Conservation (phyloP, 371 early-diverging fungal species). For the Mortierella sp. region DNA sequence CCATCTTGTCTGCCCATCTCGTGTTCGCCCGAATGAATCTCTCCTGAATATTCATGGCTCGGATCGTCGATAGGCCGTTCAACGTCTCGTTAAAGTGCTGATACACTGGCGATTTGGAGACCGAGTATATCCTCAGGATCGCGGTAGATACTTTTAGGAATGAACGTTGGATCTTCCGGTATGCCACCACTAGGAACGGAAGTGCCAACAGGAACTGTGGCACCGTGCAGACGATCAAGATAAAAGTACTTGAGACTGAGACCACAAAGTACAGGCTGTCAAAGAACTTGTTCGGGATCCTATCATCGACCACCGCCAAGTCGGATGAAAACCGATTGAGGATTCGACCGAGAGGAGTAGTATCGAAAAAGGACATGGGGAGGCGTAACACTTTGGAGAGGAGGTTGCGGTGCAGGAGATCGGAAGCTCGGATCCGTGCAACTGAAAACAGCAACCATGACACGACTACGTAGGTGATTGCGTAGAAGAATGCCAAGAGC, state of each 20-base stretch:
- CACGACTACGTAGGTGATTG: slow-evolving; percentile 26
- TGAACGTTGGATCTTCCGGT: slow-evolving; percentile 33
- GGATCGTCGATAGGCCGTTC: slow-evolving; percentile 82
- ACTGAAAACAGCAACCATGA: slow-evolving; percentile 53
- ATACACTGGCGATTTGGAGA: slow-evolving; percentile 84
- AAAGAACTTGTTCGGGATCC: slow-evolving; percentile 71
- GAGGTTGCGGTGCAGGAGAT: slow-evolving; percentile 55
- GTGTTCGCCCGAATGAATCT: slow-evolving; percentile 84
- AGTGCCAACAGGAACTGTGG: slow-evolving; percentile 69
- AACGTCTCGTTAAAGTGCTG: slow-evolving; percentile 85
- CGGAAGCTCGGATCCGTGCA: slow-evolving; percentile 57
- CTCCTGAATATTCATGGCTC: slow-evolving; percentile 78
- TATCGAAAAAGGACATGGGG: slow-evolving; percentile 81
- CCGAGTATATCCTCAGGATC: slow-evolving; percentile 79
- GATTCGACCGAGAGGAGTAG: slow-evolving; percentile 84
- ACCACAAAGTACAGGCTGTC: slow-evolving; percentile 62
- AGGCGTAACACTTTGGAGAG: slow-evolving; percentile 64
- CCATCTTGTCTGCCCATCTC: slow-evolving; percentile 80
- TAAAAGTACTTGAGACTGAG: slow-evolving; percentile 65
- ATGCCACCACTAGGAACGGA: slow-evolving; percentile 66
- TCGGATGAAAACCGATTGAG: slow-evolving; percentile 91
- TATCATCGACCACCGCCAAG: slow-evolving; percentile 83
- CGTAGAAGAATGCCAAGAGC: slow-evolving; percentile 23
- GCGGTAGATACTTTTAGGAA: slow-evolving; percentile 77
- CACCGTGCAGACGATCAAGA: slow-evolving; percentile 69